Conservation (phyloP, 2,329 filamentous ascomycete genomes). For the Fusarium longipes region DNA sequence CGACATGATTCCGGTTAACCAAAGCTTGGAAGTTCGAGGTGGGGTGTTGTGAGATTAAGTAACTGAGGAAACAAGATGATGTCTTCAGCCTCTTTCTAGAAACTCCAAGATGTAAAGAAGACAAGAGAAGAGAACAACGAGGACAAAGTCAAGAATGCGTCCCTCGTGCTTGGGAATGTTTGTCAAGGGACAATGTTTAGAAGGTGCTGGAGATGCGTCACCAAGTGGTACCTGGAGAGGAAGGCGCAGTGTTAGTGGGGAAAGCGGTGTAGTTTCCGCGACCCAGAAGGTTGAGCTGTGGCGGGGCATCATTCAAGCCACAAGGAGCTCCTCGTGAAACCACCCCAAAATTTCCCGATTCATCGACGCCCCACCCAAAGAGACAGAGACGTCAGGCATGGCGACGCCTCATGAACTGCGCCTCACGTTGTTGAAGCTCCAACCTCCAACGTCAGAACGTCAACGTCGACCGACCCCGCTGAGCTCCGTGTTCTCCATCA, state of each 20-base stretch:
- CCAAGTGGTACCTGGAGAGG: conserved; percentile 49
- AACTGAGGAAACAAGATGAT: background rate
- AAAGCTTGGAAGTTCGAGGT: conserved; percentile 22
- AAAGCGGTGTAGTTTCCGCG: conserved; percentile 44
- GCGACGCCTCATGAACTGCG: conserved; percentile 40
- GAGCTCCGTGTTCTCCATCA: conserved; percentile 33
- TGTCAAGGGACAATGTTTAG: conserved; percentile 11
- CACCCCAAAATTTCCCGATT: conserved; percentile 15
- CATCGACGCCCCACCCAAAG: conserved; percentile 44
- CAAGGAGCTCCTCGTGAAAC: conserved; percentile 20
- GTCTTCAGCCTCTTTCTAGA: background rate
- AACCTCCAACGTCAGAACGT: conserved; percentile 46
- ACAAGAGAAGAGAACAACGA: background rate
- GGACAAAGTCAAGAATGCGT: background rate
- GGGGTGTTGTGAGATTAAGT: background rate
- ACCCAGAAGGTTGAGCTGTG: conserved; percentile 20
- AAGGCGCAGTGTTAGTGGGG: conserved; percentile 40
- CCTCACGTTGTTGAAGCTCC: conserved; percentile 39
- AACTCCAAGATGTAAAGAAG: conserved; percentile 6
- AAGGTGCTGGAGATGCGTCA: conserved; percentile 48
- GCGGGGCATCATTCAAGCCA: conserved; percentile 22
- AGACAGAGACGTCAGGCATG: conserved; percentile 48
- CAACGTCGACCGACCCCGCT: conserved; percentile 44
- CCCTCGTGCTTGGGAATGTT: conserved; percentile 1
- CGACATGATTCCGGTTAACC: conserved; percentile 58